Percentiles rank a stretch among this genome's conserved stretches.
phyloP scores from a whole-genome alignment of 2,329 filamentous ascomycete species.

The Cercospora citrullina region DNA sequence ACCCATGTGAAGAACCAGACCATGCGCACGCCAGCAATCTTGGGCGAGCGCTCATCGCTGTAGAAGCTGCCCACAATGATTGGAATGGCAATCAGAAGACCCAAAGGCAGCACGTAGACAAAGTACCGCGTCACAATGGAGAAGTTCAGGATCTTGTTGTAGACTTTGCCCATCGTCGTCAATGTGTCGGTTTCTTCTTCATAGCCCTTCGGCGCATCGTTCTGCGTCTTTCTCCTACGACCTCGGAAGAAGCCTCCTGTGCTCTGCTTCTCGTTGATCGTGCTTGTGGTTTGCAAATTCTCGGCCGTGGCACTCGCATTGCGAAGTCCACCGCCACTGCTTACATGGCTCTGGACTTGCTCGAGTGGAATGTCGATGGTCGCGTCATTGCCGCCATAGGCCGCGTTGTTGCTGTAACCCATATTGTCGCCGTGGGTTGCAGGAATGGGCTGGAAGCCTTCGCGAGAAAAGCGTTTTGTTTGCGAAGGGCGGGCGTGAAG shows the following conservation, averaged over 20 bases:
- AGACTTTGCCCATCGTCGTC: constrained; percentile 60
- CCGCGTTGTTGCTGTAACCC: constrained; percentile 49
- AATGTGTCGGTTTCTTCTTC: constrained; percentile 56
- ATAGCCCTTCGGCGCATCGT: constrained; percentile 35
- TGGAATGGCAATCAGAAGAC: constrained; percentile 59
- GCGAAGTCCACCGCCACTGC: constrained; percentile 45
- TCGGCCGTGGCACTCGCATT: constrained; percentile 43
- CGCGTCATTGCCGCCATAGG: constrained; percentile 56
- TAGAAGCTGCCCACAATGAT: constrained; percentile 61
- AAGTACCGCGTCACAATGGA: constrained; percentile 64
- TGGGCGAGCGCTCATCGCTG: constrained; percentile 40
- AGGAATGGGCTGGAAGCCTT: constrained; percentile 34
- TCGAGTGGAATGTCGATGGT: constrained; percentile 64
- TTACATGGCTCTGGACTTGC: constrained; percentile 51
- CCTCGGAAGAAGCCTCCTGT: constrained; percentile 43
- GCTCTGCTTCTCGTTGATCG: constrained; percentile 38
- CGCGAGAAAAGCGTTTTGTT: constrained; percentile 35
- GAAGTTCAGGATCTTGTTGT: constrained; percentile 62
- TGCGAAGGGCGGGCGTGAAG: constrained; percentile 22
- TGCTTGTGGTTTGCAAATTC: constrained; percentile 25
- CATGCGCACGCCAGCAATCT: constrained; percentile 57
- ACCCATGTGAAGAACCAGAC: constrained; percentile 66
- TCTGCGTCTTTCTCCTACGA: constrained; percentile 40
- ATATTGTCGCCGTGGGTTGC: constrained; percentile 26
- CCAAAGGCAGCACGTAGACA: constrained; percentile 61